phyloP scores from a whole-genome alignment of 2,329 filamentous ascomycete genomes.

The Claviceps maximensis region DNA sequence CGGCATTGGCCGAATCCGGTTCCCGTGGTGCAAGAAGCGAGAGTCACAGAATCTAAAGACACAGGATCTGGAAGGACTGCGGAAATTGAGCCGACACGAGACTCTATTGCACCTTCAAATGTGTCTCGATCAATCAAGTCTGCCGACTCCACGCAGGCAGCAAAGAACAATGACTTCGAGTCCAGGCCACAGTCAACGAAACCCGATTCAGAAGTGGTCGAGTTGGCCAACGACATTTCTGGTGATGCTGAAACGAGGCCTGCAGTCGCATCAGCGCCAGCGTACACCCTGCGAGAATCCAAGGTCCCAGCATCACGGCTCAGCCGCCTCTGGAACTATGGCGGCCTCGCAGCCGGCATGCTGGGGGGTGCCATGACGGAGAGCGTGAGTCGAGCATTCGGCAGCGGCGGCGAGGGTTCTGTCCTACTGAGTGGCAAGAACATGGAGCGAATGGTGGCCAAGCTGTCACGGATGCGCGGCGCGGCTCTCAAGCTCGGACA shows the following conservation, averaged over 20 bases:
- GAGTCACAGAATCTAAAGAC: neutral
- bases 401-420: slow-evolving; percentile 54
- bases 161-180: neutral
- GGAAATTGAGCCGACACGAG: neutral
- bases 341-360: slow-evolving; percentile 88
- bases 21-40: slow-evolving; percentile 9
- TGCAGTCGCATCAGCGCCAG: slow-evolving; percentile 9
- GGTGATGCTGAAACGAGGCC: slow-evolving; percentile 6
- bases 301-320: slow-evolving; percentile 79
- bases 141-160: neutral
- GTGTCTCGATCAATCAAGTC: neutral
- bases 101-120: neutral
- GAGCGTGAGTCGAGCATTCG: slow-evolving; percentile 65
- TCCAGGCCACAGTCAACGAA: neutral
- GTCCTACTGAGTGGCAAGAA: slow-evolving; percentile 80
- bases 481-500: slow-evolving; percentile 95
- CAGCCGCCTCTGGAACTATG: slow-evolving; percentile 86
- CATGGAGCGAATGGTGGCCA: slow-evolving; percentile 84
- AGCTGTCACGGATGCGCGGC: slow-evolving; percentile 89
- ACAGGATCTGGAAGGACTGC: neutral
- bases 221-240: slow-evolving; percentile 16
- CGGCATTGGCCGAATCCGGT: slow-evolving; percentile 20
- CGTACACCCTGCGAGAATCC: slow-evolving; percentile 72
- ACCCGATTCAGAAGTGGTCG: slow-evolving; percentile 6
- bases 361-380: slow-evolving; percentile 84